A percentile compares a stretch with the other conserved stretches of the same genome.
phyloP scores from a whole-genome alignment of 192 early-diverging fungal species.

The Coemansia reversa region DNA sequence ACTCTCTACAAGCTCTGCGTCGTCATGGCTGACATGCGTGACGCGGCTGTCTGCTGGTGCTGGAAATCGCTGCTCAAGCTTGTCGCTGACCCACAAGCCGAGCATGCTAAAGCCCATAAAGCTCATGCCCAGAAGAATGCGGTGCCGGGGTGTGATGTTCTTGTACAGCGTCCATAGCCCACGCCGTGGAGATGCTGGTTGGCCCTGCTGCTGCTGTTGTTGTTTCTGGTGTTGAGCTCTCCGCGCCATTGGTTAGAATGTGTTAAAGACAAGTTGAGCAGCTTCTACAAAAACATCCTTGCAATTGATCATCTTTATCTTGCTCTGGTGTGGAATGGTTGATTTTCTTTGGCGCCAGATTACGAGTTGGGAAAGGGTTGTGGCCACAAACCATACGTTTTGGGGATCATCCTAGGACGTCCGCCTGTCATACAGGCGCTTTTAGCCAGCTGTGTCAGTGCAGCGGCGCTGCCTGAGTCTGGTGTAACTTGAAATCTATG shows the following conservation, averaged over 20 bases:
- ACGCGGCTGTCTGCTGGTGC: slow-evolving; percentile 35
- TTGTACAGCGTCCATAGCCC: slow-evolving; percentile 50
- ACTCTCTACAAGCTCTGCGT: slow-evolving; percentile 4
- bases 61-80: slow-evolving; percentile 40
- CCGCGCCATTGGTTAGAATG: neutral
- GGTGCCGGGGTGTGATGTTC: slow-evolving; percentile 45
- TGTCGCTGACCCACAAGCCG: slow-evolving; percentile 52
- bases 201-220: neutral
- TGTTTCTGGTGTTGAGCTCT: slow-evolving; percentile 1
- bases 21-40: slow-evolving; percentile 28
- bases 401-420: neutral
- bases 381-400: slow-evolving; percentile 1
- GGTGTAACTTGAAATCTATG: neutral
- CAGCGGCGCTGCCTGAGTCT: neutral
- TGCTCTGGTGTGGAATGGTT: no score
- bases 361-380: neutral
- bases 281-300: neutral
- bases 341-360: no score
- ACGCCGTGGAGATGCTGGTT: slow-evolving; percentile 17
- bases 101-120: slow-evolving; percentile 54
- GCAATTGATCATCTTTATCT: no score
- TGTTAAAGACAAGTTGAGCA: neutral
- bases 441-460: neutral
- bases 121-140: slow-evolving; percentile 50
- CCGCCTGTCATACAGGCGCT: neutral